Evolutionary conservation across 176 grass and related monocot species (phyloP).

Genomic region (Triticum timopheevii): DNA sequence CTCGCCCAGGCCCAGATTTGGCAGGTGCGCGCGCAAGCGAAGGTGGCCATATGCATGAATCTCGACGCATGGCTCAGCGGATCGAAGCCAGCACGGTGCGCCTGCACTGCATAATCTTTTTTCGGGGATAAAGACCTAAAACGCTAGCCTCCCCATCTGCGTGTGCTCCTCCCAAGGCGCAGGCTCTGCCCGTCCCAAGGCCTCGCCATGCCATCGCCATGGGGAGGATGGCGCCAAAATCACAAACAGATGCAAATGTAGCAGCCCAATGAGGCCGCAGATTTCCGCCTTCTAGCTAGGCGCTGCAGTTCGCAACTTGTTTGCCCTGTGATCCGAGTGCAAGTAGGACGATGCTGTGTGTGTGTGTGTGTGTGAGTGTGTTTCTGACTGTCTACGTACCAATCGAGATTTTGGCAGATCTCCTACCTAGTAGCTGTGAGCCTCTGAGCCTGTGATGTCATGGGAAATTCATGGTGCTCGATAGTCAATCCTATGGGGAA

Average conservation of each 20-base stretch:
- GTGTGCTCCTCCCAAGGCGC: constrained; percentile 28
- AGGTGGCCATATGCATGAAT: neutral
- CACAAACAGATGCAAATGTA: neutral
- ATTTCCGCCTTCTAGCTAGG: neutral
- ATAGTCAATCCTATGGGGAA: neutral
- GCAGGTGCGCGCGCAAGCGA: neutral
- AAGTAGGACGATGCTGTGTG: neutral
- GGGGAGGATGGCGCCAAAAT: neutral
- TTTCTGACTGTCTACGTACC: neutral
- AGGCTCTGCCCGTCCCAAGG: constrained; percentile 34
- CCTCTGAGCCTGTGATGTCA: neutral
- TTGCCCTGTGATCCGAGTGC: neutral
- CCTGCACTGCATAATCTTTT: neutral
- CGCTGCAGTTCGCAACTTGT: neutral
- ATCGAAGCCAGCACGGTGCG: neutral
- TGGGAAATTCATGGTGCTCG: neutral
- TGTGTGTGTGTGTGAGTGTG: neutral
- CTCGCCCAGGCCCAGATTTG: neutral
- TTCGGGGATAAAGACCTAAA: neutral
- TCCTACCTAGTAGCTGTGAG: neutral
- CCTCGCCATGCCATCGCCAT: neutral
- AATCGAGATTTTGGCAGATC: neutral
- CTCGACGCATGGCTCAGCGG: neutral
- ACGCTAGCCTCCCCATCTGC: neutral
- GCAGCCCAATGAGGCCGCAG: constrained; percentile 9